Conservation (phyloP, 2,329 filamentous ascomycete species). For the Pseudocercospora fuligena region DNA sequence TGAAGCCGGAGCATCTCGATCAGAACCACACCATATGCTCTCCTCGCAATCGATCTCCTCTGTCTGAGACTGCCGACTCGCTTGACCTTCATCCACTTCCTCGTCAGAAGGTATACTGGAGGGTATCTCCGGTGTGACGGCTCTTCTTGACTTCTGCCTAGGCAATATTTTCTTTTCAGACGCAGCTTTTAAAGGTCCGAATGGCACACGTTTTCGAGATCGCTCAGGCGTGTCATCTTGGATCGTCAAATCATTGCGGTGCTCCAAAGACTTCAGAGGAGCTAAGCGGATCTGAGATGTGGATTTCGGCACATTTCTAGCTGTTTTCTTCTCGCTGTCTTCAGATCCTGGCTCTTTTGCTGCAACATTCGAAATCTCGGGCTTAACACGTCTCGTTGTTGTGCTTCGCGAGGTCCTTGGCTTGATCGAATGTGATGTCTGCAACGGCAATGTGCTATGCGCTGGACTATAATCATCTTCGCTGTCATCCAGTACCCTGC, state of each 20-base stretch:
- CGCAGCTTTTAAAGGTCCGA: background rate
- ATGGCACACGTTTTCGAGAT: background rate
- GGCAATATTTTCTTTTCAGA: slow-evolving; percentile 9
- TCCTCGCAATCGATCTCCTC: slow-evolving; percentile 40
- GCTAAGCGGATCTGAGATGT: background rate
- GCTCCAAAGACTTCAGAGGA: background rate
- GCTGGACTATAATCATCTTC: background rate
- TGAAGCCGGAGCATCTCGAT: slow-evolving; percentile 29
- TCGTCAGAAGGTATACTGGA: slow-evolving; percentile 3
- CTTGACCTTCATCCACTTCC: background rate
- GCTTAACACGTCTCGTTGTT: background rate
- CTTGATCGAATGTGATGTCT: background rate
- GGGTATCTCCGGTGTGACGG: background rate
- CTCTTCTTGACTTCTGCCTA: slow-evolving; percentile 8
- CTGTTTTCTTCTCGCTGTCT: background rate
- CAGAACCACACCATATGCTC: slow-evolving; percentile 42
- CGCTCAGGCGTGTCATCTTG: background rate
- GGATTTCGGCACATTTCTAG: background rate
- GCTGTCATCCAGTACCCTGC: background rate
- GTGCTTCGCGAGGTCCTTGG: background rate
- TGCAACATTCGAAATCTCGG: background rate
- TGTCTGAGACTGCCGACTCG: slow-evolving; percentile 5
- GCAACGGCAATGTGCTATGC: background rate
- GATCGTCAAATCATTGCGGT: background rate
- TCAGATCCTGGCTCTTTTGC: background rate